phyloP scores from a whole-genome alignment of 1,284 basidiomycete species.

The Flammula alnicola region DNA sequence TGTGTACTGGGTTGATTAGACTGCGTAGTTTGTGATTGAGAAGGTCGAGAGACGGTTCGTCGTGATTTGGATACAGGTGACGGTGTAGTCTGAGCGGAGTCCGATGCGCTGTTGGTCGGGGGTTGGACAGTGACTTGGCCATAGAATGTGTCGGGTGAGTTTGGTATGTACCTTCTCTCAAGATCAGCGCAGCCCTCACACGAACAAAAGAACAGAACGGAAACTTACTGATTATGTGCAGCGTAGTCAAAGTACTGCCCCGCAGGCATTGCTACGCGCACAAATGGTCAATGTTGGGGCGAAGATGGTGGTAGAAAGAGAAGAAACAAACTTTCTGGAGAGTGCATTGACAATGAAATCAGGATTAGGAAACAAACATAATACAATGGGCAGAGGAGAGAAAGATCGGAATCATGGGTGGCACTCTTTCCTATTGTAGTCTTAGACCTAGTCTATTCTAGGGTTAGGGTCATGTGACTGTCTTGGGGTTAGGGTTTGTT shows the following conservation, averaged over 20 bases:
- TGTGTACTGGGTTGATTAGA: conserved; percentile 5
- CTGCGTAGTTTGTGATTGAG: conserved; percentile 13
- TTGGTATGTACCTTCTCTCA: conserved; percentile 16
- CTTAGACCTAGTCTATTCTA: background rate
- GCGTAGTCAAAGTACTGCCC: conserved; percentile 15
- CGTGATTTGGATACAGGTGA: conserved; percentile 19
- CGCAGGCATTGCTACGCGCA: background rate
- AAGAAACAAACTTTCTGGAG: background rate
- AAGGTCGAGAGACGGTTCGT: conserved; percentile 14
- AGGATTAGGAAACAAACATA: background rate
- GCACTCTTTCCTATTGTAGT: conserved; percentile 1
- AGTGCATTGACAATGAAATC: conserved; percentile 1
- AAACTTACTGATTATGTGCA: conserved; percentile 13
- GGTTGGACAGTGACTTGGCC: conserved; percentile 18
- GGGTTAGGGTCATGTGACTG: conserved; percentile 1
- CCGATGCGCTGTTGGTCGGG: conserved; percentile 15
- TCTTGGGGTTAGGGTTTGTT: too few relatives aligned
- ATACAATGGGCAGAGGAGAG: conserved; percentile 2
- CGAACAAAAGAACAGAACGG: background rate
- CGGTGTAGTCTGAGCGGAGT: conserved; percentile 25
- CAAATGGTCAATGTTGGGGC: background rate
- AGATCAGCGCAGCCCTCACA: conserved; percentile 3
- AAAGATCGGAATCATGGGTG: background rate
- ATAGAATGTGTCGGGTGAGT: conserved; percentile 24
- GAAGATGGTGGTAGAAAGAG: background rate